Evolutionary conservation across 202 grass and related monocot species (phyloP).

Genomic region (Miscanthus sacchariflorus): DNA sequence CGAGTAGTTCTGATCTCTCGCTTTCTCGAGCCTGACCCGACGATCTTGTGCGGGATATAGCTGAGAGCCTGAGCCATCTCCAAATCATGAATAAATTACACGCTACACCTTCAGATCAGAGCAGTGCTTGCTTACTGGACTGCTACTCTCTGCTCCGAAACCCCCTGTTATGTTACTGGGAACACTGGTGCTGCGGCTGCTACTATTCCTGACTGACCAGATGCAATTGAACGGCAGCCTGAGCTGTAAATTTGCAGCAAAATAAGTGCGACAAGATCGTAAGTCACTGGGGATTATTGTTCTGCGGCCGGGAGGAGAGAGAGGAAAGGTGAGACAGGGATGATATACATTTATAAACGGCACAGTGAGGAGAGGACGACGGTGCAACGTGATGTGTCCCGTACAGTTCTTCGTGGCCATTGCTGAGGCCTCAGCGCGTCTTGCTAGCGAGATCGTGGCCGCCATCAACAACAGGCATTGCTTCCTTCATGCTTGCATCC

Average conservation of each 20-base stretch:
- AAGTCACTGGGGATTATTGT: slow-evolving; percentile 6
- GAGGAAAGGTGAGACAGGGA: neutral
- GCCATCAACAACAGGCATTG: slow-evolving; percentile 14
- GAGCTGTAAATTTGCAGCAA: slow-evolving; percentile 17
- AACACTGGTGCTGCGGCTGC: neutral
- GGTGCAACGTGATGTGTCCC: slow-evolving; percentile 25
- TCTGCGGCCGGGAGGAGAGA: neutral
- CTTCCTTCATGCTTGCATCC: neutral
- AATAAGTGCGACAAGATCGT: slow-evolving; percentile 14
- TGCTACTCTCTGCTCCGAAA: neutral
- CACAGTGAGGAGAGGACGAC: neutral
- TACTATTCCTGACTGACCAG: neutral
- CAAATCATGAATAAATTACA: slow-evolving; percentile 33
- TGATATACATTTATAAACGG: slow-evolving; percentile 11
- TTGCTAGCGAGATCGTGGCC: slow-evolving; percentile 27
- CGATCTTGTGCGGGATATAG: slow-evolving; percentile 26
- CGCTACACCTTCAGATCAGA: slow-evolving; percentile 13
- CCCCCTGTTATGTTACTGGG: neutral
- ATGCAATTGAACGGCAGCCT: neutral
- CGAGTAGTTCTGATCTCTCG: slow-evolving; percentile 31
- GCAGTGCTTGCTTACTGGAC: slow-evolving; percentile 25
- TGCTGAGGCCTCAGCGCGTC: neutral
- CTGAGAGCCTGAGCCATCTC: slow-evolving; percentile 9
- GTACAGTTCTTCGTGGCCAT: slow-evolving; percentile 21
- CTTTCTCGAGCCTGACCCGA: slow-evolving; percentile 40